phyloP scores from a whole-genome alignment of 2,329 filamentous ascomycete genomes.

The Penicillium rolfsii region DNA sequence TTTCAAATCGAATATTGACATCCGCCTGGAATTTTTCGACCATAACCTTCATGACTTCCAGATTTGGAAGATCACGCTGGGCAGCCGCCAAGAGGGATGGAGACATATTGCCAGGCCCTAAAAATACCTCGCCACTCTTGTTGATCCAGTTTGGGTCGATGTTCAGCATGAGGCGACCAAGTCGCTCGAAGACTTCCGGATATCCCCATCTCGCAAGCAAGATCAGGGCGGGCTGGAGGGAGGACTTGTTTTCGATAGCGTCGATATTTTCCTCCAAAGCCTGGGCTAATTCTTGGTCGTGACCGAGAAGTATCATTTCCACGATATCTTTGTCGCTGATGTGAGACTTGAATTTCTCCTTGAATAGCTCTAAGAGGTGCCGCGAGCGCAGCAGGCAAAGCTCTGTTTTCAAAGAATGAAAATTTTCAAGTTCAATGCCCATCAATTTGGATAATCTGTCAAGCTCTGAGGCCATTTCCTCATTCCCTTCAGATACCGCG shows the following conservation, averaged over 20 bases:
- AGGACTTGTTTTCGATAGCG: background rate
- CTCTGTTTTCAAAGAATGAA: background rate
- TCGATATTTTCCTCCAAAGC: slow-evolving; percentile 13
- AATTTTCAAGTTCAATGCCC: background rate
- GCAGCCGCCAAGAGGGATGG: slow-evolving; percentile 22
- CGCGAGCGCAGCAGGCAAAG: slow-evolving; percentile 10
- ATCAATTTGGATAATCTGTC: slow-evolving; percentile 2
- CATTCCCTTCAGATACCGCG: slow-evolving; percentile 9
- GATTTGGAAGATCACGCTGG: slow-evolving; percentile 20
- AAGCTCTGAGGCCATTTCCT: slow-evolving; percentile 21
- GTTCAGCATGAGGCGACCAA: slow-evolving; percentile 11
- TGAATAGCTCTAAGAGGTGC: slow-evolving; percentile 2
- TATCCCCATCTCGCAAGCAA: slow-evolving; percentile 26
- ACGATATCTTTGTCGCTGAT: slow-evolving; percentile 7
- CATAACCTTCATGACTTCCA: slow-evolving; percentile 25
- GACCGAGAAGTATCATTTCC: slow-evolving; percentile 11
- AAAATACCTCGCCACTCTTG: background rate
- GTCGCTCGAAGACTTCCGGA: slow-evolving; percentile 18
- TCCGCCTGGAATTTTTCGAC: slow-evolving; percentile 23
- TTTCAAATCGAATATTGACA: slow-evolving; percentile 19
- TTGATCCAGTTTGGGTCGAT: slow-evolving; percentile 24
- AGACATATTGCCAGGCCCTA: background rate
- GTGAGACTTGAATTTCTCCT: slow-evolving; percentile 2
- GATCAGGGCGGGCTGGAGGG: slow-evolving; percentile 13
- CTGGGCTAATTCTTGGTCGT: slow-evolving; percentile 14